A percentile compares a stretch with the other conserved stretches of the same genome.
Evolutionary conservation across 2,329 filamentous ascomycete genomes (phyloP).

Genomic region (Phialophora expanda): DNA sequence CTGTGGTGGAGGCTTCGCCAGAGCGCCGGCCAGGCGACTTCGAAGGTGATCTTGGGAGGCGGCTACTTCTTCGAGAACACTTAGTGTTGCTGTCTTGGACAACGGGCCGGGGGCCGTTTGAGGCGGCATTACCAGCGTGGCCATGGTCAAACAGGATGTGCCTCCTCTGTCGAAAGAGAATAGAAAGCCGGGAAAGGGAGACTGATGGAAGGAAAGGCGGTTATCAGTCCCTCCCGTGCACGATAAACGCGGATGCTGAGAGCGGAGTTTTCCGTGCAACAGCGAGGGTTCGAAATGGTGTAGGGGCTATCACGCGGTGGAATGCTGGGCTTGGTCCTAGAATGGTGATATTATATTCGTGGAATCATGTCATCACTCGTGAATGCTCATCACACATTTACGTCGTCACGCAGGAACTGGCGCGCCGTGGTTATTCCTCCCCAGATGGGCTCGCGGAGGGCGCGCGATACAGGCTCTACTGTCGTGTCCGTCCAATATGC

Average conservation of each 20-base stretch:
- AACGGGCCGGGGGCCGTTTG: slow-evolving; percentile 15
- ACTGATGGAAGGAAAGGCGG: not conserved
- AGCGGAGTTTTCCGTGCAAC: slow-evolving; percentile 8
- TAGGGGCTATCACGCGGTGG: not conserved
- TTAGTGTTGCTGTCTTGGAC: slow-evolving; percentile 18
- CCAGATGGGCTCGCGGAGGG: slow-evolving; percentile 5
- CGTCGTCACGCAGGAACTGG: slow-evolving; percentile 32
- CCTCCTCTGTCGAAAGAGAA: not conserved
- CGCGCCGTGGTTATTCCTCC: slow-evolving; percentile 32
- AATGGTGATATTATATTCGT: not conserved
- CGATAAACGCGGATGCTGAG: not conserved
- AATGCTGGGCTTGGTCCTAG: not conserved
- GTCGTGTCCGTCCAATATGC: slow-evolving; percentile 23
- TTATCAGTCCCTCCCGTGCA: not conserved
- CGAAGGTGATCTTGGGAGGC: slow-evolving; percentile 34
- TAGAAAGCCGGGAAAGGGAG: not conserved
- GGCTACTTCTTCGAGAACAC: slow-evolving; percentile 35
- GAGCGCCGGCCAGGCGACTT: slow-evolving; percentile 33
- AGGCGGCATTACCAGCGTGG: slow-evolving; percentile 23
- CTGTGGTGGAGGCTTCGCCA: slow-evolving; percentile 28
- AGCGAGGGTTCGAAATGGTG: not conserved
- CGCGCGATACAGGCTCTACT: not conserved
- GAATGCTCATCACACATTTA: slow-evolving; percentile 32
- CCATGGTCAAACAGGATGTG: slow-evolving; percentile 19
- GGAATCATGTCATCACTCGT: slow-evolving; percentile 19